phyloP scores from a whole-genome alignment of 306 rosid species.

The Sechiopsis laciniata region DNA sequence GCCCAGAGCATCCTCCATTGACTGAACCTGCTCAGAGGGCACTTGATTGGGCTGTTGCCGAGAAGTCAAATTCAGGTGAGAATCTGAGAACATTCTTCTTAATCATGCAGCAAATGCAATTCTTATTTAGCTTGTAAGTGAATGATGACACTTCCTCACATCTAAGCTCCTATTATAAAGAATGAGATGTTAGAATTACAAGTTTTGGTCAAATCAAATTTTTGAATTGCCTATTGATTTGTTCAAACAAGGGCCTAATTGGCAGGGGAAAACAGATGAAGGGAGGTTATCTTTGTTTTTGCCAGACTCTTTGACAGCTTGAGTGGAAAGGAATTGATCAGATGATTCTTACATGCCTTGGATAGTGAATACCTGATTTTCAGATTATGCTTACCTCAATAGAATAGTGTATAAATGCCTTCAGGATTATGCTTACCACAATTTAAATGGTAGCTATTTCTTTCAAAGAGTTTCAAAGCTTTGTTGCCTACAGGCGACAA shows the following conservation, averaged over 20 bases:
- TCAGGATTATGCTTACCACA: background rate
- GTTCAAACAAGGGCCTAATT: conserved; percentile 1
- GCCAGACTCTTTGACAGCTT: background rate
- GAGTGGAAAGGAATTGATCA: background rate
- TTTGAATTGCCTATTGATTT: background rate
- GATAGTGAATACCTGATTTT: background rate
- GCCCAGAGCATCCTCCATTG: conserved; percentile 72
- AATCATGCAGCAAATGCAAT: background rate
- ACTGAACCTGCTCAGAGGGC: conserved; percentile 75
- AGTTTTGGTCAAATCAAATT: background rate
- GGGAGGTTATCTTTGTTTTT: background rate
- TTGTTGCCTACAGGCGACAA: background rate
- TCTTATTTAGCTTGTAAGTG: background rate
- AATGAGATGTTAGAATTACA: background rate
- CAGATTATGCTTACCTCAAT: background rate
- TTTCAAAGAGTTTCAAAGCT: background rate
- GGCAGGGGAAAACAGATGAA: background rate
- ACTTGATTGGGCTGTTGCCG: conserved; percentile 83
- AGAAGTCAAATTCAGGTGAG: conserved; percentile 71
- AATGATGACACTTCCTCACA: background rate
- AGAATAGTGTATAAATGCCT: background rate
- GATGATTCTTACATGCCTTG: background rate
- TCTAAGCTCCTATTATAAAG: background rate
- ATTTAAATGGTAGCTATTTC: background rate
- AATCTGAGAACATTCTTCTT: background rate